Percentiles rank a stretch among this genome's conserved stretches.
These are phyloP conservation scores for Copromyces sp. DNA, from an alignment of 495 filamentous ascomycete genomes.

Conservation along the genomic window DNA sequence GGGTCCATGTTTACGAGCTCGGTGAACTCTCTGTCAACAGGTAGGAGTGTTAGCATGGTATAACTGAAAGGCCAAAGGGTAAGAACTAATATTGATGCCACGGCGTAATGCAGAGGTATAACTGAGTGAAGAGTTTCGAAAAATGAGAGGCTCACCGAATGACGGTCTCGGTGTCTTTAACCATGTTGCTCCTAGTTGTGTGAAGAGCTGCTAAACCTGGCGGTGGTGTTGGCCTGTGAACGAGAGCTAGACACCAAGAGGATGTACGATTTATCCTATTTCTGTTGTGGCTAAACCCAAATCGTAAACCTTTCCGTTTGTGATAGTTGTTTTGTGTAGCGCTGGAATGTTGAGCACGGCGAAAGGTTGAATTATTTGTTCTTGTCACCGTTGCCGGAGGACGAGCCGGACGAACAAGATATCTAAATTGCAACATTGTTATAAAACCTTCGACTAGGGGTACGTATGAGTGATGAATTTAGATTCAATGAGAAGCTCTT, in stretches of 20 bases:
- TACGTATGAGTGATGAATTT: background rate
- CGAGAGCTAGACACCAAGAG: background rate
- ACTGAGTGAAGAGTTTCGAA: background rate
- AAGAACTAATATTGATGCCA: no score
- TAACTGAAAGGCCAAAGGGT: no score
- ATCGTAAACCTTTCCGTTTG: background rate
- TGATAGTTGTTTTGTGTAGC: background rate
- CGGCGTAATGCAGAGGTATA: background rate
- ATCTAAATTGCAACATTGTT: background rate
- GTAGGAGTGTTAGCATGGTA: background rate
- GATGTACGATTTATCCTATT: background rate
- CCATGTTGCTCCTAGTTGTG: conserved; percentile 1
- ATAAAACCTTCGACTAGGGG: background rate
- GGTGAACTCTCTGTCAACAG: conserved; percentile 48
- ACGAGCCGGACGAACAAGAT: background rate
- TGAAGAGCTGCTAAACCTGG: background rate
- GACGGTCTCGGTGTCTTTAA: conserved; percentile 6
- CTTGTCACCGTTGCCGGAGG: background rate
- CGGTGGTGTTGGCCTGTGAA: background rate
- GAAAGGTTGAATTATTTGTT: background rate
- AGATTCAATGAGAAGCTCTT: background rate
- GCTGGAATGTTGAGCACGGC: background rate
- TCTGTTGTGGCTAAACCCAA: background rate
- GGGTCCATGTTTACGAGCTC: conserved; percentile 58
- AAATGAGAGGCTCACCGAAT: background rate